These are phyloP conservation scores for Amauroascus verrucosus DNA, from an alignment of 2,329 filamentous ascomycete species.

Conservation along the genomic window DNA sequence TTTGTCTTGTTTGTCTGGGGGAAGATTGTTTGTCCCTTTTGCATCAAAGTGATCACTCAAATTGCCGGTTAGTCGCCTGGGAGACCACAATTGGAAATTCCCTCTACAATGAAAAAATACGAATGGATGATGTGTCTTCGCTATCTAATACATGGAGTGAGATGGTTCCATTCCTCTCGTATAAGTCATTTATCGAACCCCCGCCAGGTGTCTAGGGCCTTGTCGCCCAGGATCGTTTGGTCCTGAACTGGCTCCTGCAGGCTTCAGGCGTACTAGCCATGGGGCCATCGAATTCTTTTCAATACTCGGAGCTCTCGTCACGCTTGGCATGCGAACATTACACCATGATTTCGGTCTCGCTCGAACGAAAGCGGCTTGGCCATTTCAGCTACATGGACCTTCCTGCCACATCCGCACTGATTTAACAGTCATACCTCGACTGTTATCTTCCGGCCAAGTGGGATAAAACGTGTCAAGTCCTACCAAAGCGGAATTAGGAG, in stretches of 20 bases:
- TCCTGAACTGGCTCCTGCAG: not conserved
- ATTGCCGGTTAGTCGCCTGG: no score
- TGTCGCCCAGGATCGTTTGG: not conserved
- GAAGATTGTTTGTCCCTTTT: not conserved
- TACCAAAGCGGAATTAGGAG: constrained; percentile 6
- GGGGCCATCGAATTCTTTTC: not conserved
- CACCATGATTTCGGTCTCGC: not conserved
- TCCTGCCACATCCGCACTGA: constrained; percentile 42
- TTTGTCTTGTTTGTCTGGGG: not conserved
- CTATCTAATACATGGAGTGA: not conserved
- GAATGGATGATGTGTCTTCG: not conserved
- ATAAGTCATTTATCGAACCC: not conserved
- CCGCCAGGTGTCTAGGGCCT: not conserved
- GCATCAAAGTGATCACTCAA: not conserved
- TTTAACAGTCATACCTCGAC: constrained; percentile 39
- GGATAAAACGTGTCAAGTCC: constrained; percentile 33
- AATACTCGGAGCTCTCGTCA: not conserved
- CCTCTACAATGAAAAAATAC: no score
- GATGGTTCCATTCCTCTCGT: not conserved
- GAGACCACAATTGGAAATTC: no score
- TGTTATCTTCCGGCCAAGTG: constrained; percentile 39
- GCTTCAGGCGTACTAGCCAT: not conserved
- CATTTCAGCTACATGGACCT: constrained; percentile 23
- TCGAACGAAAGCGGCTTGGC: not conserved
- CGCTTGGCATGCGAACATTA: constrained; percentile 1